phyloP scores from a whole-genome alignment of 2,329 filamentous ascomycete species.

The Coniochaeta prunicola region DNA sequence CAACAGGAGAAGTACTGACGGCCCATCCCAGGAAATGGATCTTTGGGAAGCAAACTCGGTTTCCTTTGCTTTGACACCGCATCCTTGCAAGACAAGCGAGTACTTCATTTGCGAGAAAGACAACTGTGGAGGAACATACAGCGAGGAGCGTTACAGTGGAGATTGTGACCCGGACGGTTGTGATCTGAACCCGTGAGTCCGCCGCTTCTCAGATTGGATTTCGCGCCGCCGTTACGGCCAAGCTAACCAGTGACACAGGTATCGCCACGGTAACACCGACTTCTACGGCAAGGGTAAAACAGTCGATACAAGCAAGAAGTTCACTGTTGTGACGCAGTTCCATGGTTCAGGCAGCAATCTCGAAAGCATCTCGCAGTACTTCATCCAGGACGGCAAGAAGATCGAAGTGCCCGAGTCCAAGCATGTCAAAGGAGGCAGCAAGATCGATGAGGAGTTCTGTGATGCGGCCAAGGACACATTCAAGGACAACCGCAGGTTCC shows the following conservation, averaged over 20 bases:
- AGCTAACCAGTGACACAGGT: neutral
- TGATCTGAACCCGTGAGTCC: constrained; percentile 47
- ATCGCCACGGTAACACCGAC: constrained; percentile 43
- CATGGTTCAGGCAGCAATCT: constrained; percentile 14
- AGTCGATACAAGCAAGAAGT: constrained; percentile 42
- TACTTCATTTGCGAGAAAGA: constrained; percentile 30
- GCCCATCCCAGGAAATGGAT: constrained; percentile 18
- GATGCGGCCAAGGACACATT: constrained; percentile 47
- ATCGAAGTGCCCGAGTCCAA: constrained; percentile 33
- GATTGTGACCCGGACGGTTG: constrained; percentile 54
- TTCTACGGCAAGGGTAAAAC: constrained; percentile 49
- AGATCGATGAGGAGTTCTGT: constrained; percentile 55
- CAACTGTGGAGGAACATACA: constrained; percentile 33
- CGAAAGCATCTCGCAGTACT: constrained; percentile 45
- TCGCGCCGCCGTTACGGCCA: neutral
- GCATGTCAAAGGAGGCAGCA: constrained; percentile 17
- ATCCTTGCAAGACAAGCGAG: constrained; percentile 41
- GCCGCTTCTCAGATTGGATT: constrained; percentile 7
- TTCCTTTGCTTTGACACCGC: constrained; percentile 50
- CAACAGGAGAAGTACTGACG: too few species aligned
- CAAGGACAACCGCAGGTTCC: constrained; percentile 43
- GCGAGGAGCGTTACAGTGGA: constrained; percentile 39
- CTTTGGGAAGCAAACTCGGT: constrained; percentile 54
- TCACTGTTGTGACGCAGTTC: constrained; percentile 54
- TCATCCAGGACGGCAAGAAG: constrained; percentile 46